Conservation (phyloP, 768 basidiomycete genomes). For the Russula emetica region DNA sequence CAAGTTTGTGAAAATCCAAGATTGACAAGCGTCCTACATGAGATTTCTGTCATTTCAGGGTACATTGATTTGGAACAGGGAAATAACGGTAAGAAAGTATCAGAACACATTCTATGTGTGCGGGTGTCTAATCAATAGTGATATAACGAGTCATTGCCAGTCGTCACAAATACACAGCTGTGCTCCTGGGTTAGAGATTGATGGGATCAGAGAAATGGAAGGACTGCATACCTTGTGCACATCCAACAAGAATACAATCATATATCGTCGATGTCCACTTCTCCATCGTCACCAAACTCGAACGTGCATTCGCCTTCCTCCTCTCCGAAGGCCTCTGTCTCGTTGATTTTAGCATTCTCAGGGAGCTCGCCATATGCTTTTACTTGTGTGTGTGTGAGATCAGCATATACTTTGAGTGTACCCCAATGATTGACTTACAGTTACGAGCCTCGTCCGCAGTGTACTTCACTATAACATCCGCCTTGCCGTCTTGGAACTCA, state of each 20-base stretch:
- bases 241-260: constrained; percentile 37
- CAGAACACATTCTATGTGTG: constrained; percentile 13
- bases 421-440: constrained; percentile 39
- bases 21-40: too few species aligned
- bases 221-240: constrained; percentile 27
- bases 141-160: constrained; percentile 20
- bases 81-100: neutral
- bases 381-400: constrained; percentile 50
- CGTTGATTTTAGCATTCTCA: constrained; percentile 94
- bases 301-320: constrained; percentile 87
- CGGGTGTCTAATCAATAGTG: constrained; percentile 25
- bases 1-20: too few species aligned
- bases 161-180: constrained; percentile 26
- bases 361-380: constrained; percentile 98
- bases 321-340: constrained; percentile 89
- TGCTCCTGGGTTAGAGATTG: neutral
- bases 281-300: constrained; percentile 86
- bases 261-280: constrained; percentile 88
- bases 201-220: neutral
- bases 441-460: constrained; percentile 93
- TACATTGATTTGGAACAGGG: neutral
- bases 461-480: constrained; percentile 99
- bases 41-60: neutral
- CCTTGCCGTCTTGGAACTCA: constrained; percentile 99
- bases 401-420: constrained; percentile 1